phyloP scores from a whole-genome alignment of 2,329 filamentous ascomycete species.

The Cytospora paraplurivora region DNA sequence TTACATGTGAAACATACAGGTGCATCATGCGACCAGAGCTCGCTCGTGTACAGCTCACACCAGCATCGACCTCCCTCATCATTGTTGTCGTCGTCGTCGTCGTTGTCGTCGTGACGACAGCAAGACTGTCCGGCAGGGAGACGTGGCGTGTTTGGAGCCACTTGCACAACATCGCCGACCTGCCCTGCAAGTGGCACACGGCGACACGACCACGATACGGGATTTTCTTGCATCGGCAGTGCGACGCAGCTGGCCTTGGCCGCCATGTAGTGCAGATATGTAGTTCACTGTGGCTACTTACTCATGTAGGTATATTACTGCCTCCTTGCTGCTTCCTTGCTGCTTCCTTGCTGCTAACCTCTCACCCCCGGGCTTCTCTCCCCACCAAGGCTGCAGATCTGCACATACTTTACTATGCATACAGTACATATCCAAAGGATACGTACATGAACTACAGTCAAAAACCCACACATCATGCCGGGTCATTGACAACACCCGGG shows the following conservation, averaged over 20 bases:
- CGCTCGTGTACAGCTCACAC: neutral
- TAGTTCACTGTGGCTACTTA: neutral
- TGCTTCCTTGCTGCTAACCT: neutral
- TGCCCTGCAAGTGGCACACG: conserved; percentile 6
- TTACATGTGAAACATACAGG: too few species aligned
- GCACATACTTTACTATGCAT: neutral
- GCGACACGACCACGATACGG: neutral
- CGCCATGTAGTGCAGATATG: neutral
- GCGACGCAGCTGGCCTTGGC: neutral
- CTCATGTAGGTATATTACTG: neutral
- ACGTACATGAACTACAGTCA: too few species aligned
- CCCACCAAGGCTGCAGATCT: neutral
- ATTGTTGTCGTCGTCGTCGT: neutral
- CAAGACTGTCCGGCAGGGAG: conserved; percentile 5
- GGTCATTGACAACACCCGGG: neutral
- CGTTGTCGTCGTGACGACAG: neutral
- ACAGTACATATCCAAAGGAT: neutral
- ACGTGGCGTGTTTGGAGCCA: conserved; percentile 22
- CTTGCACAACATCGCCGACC: conserved; percentile 10
- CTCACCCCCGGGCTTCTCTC: neutral
- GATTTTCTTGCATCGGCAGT: neutral
- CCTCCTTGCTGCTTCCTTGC: neutral
- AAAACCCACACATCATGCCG: neutral
- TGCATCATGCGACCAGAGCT: too few species aligned
- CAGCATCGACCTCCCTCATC: neutral